These are phyloP conservation scores for Tricharina praecox DNA, from an alignment of 495 filamentous ascomycete species.

Conservation along the genomic window DNA sequence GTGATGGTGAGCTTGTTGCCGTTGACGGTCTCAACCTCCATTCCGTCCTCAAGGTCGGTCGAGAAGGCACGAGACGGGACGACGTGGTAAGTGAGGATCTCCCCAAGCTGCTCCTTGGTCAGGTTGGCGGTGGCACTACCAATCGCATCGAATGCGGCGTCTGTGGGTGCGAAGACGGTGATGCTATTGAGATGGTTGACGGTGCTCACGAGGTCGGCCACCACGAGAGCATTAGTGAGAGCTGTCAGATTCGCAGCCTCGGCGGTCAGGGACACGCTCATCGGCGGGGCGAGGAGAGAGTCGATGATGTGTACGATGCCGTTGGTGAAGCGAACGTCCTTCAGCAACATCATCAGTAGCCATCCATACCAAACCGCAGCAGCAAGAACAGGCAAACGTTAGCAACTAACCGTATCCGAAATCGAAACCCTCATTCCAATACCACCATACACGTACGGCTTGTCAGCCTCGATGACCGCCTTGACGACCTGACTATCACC, in stretches of 20 bases:
- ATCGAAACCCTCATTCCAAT: conserved; percentile 28
- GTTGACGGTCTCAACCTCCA: conserved; percentile 31
- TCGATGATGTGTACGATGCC: conserved; percentile 54
- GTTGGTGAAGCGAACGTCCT: conserved; percentile 44
- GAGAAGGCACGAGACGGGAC: conserved; percentile 40
- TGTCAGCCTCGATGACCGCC: conserved; percentile 18
- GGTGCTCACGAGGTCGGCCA: conserved; percentile 29
- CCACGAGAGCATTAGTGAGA: conserved; percentile 38
- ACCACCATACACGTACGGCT: conserved; percentile 30
- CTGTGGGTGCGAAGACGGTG: conserved; percentile 47
- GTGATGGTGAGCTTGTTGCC: conserved; percentile 38
- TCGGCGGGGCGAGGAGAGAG: conserved; percentile 33
- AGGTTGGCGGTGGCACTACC: conserved; percentile 36
- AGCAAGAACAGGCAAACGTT: too few species aligned
- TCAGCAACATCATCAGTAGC: neutral
- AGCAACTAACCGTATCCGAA: conserved; percentile 24
- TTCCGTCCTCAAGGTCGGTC: conserved; percentile 30
- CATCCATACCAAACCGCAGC: too few species aligned
- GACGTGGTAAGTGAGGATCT: conserved; percentile 43
- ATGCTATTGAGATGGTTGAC: conserved; percentile 33
- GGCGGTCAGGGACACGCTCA: conserved; percentile 35
- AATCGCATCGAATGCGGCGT: conserved; percentile 45
- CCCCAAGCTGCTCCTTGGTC: conserved; percentile 31
- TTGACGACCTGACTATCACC: conserved; percentile 33
- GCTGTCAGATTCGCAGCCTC: conserved; percentile 38